phyloP scores from a whole-genome alignment of 1,284 basidiomycete species.

The Cryptococcus maquisensis region DNA sequence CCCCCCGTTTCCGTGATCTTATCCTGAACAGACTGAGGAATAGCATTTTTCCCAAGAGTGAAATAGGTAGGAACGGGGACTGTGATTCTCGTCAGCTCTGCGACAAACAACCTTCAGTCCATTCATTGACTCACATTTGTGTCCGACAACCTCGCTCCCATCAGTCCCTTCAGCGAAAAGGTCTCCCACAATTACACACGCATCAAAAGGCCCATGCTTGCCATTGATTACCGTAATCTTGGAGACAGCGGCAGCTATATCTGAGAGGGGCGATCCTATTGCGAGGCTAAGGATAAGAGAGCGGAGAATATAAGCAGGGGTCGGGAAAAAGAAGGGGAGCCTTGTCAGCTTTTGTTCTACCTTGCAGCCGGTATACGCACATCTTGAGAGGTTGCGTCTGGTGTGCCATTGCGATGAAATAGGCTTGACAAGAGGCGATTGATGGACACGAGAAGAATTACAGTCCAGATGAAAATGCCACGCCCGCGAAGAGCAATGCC shows the following conservation, averaged over 20 bases:
- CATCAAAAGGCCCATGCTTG: slow-evolving; percentile 92
- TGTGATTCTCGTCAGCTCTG: slow-evolving; percentile 36
- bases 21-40: slow-evolving; percentile 68
- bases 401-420: slow-evolving; percentile 14
- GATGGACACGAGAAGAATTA: too few species aligned
- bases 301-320: slow-evolving; percentile 1
- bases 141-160: slow-evolving; percentile 49
- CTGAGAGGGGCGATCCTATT: slow-evolving; percentile 78
- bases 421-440: too few species aligned
- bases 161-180: slow-evolving; percentile 69
- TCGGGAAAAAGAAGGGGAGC: not conserved
- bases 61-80: slow-evolving; percentile 89
- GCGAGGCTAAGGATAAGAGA: slow-evolving; percentile 59
- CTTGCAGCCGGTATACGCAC: slow-evolving; percentile 11
- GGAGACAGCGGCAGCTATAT: slow-evolving; percentile 65
- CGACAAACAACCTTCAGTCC: slow-evolving; percentile 7
- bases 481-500: too few species aligned
- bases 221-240: slow-evolving; percentile 83
- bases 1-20: slow-evolving; percentile 70
- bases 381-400: slow-evolving; percentile 29
- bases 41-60: slow-evolving; percentile 71
- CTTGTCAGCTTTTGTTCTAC: not conserved
- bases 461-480: too few species aligned
- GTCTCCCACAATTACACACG: slow-evolving; percentile 81
- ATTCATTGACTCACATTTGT: slow-evolving; percentile 30